These are phyloP conservation scores for Retiboletus flavoniger DNA, from an alignment of 1,284 basidiomycete species.

Conservation along the genomic window DNA sequence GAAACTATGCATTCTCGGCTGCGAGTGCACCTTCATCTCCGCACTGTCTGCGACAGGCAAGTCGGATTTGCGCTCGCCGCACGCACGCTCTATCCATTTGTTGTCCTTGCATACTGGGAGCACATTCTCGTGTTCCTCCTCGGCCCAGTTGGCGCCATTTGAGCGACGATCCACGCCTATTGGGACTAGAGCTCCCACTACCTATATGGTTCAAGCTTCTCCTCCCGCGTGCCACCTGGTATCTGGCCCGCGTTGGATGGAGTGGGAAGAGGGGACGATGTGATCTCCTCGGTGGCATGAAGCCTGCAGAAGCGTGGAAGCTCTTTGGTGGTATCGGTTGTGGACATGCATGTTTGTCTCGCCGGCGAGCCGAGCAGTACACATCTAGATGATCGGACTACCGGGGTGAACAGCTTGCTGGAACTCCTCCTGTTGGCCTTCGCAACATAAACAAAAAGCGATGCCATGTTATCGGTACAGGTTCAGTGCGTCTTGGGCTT, in stretches of 20 bases:
- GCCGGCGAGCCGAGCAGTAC: slow-evolving; percentile 88
- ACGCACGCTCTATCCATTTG: slow-evolving; percentile 33
- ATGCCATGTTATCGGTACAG: no score
- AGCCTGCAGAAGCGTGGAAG: slow-evolving; percentile 58
- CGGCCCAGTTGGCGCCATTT: slow-evolving; percentile 59
- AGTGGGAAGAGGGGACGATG: slow-evolving; percentile 35
- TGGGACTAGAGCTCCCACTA: slow-evolving; percentile 79
- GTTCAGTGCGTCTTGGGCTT: no score
- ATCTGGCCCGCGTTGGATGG: slow-evolving; percentile 27
- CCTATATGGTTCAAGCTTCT: slow-evolving; percentile 50
- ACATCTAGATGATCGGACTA: slow-evolving; percentile 81
- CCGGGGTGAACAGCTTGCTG: slow-evolving; percentile 93
- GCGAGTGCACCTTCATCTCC: slow-evolving; percentile 17
- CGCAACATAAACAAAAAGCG: no score
- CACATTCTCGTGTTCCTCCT: slow-evolving; percentile 48
- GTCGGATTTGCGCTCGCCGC: slow-evolving; percentile 31
- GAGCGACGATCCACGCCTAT: slow-evolving; percentile 85
- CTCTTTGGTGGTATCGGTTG: slow-evolving; percentile 47
- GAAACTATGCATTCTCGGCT: slow-evolving; percentile 52
- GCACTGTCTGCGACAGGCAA: slow-evolving; percentile 18
- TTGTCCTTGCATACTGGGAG: slow-evolving; percentile 37
- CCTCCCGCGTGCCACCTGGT: slow-evolving; percentile 38
- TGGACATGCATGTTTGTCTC: slow-evolving; percentile 73
- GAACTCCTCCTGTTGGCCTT: slow-evolving; percentile 87
- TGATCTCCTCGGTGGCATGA: slow-evolving; percentile 42